Evolutionary conservation across 257 asterid genomes (phyloP).

Genomic region (Solanum verrucosum): DNA sequence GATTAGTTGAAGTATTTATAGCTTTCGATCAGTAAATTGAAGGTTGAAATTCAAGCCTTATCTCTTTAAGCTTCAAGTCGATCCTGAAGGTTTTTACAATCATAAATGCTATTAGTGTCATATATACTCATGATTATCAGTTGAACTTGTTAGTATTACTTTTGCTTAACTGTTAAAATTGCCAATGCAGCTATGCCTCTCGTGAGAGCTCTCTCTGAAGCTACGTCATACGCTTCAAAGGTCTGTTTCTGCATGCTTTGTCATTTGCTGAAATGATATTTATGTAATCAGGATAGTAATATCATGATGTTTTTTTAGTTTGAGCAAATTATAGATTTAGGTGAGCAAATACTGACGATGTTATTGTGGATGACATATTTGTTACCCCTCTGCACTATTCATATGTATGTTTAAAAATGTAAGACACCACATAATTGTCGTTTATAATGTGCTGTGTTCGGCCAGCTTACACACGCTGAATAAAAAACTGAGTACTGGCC

Average conservation of each 20-base stretch:
- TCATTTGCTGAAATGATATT: not conserved
- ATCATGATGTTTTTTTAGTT: not conserved
- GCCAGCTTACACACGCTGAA: not conserved
- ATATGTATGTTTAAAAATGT: not conserved
- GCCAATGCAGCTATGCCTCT: constrained; percentile 12
- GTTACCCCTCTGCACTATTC: not conserved
- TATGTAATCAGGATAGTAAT: not conserved
- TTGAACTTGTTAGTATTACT: not conserved
- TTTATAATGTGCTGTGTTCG: not conserved
- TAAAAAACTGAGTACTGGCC: not conserved
- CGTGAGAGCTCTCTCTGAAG: constrained; percentile 20
- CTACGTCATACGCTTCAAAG: constrained; percentile 21
- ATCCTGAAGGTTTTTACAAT: not conserved
- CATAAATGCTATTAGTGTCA: not conserved
- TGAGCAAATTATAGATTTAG: not conserved
- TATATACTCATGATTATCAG: not conserved
- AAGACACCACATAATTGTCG: not conserved
- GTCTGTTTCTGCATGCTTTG: not conserved
- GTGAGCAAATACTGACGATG: not conserved
- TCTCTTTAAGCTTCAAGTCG: not conserved
- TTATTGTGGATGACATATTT: not conserved
- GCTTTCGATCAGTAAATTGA: not conserved
- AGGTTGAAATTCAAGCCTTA: not conserved
- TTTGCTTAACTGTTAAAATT: not conserved
- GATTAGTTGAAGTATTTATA: not conserved